phyloP scores from a whole-genome alignment of 192 early-diverging fungal species.

The Linnemannia exigua region DNA sequence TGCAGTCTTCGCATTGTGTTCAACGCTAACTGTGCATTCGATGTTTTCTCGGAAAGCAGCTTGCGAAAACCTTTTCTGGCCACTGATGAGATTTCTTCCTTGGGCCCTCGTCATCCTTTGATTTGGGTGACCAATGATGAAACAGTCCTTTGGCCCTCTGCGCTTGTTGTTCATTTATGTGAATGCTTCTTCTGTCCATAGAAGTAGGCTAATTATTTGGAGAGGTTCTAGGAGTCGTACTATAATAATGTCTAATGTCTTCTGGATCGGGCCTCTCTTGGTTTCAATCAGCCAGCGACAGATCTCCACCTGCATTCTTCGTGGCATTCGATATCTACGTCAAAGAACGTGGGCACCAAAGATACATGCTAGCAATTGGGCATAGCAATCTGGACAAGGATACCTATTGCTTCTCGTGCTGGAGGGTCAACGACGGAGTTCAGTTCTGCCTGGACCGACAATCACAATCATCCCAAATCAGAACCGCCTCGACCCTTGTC shows the following conservation, averaged over 20 bases:
- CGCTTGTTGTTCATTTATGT: conserved; percentile 22
- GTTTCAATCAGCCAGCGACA: conserved; percentile 27
- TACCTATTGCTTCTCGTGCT: conserved; percentile 18
- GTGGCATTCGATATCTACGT: conserved; percentile 30
- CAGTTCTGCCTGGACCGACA: conserved; percentile 41
- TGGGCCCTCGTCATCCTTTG: conserved; percentile 16
- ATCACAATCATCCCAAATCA: conserved; percentile 37
- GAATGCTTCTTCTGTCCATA: conserved; percentile 7
- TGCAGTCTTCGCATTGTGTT: conserved; percentile 24
- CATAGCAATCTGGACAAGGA: conserved; percentile 19
- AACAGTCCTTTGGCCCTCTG: conserved; percentile 23
- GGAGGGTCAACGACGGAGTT: conserved; percentile 31
- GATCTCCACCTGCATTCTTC: conserved; percentile 37
- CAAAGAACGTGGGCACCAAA: conserved; percentile 36
- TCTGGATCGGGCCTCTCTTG: conserved; percentile 18
- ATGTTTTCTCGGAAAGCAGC: conserved; percentile 29
- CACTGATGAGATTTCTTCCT: conserved; percentile 23
- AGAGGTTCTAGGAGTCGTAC: background rate
- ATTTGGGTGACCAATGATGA: conserved; percentile 23
- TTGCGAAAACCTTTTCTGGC: conserved; percentile 28
- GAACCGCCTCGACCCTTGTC: conserved; percentile 25
- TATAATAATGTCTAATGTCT: conserved; percentile 13
- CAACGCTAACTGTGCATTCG: conserved; percentile 14
- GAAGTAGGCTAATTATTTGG: conserved; percentile 3
- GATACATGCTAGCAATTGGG: conserved; percentile 19